A percentile compares a stretch with the other conserved stretches of the same genome.
Conservation (phyloP, 345 rosid species). For the Salix purpurea region DNA sequence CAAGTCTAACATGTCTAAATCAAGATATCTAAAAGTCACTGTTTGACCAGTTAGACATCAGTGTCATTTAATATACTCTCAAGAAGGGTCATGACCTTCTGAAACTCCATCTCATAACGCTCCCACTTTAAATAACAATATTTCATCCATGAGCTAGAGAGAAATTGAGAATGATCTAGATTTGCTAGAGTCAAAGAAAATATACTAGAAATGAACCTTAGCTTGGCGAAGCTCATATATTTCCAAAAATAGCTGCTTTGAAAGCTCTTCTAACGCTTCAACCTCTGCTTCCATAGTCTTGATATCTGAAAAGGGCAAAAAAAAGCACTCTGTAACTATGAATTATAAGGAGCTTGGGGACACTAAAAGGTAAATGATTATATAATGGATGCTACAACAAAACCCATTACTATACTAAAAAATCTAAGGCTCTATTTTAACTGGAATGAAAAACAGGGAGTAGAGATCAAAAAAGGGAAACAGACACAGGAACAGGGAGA, state of each 20-base stretch:
- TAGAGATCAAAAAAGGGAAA: not conserved
- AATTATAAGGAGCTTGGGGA: not conserved
- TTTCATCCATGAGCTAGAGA: not conserved
- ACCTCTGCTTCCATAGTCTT: conserved; percentile 90
- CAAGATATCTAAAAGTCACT: not conserved
- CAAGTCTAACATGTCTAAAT: not conserved
- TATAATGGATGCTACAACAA: not conserved
- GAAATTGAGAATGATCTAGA: not conserved
- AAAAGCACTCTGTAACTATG: not conserved
- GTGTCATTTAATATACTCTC: not conserved
- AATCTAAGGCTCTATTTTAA: not conserved
- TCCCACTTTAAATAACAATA: not conserved
- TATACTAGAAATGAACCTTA: conserved; percentile 45
- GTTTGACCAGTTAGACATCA: not conserved
- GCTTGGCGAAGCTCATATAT: conserved; percentile 98
- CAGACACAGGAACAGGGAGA: not conserved
- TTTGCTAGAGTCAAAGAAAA: conserved; percentile 2
- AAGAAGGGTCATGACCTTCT: not conserved
- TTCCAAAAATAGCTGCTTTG: conserved; percentile 95
- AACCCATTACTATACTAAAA: not conserved
- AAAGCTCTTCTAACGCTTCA: conserved; percentile 86
- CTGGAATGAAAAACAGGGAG: not conserved
- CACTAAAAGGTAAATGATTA: not conserved
- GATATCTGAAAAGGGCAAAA: conserved; percentile 40
- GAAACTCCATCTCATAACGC: not conserved